Conservation (phyloP, 2,329 filamentous ascomycete genomes). For the Pseudogymnoascus sp. region DNA sequence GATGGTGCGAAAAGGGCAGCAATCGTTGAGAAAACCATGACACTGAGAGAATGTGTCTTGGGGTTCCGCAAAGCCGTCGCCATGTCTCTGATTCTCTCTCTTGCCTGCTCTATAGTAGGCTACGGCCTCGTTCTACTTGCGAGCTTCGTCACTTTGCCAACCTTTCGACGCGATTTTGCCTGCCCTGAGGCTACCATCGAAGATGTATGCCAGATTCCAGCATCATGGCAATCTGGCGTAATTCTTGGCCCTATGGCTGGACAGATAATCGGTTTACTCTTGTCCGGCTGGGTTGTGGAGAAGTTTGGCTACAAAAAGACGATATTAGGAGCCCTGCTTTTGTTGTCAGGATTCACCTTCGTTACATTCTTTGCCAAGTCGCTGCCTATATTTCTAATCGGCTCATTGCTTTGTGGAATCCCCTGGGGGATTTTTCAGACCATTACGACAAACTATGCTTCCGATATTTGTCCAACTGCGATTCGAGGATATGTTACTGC, state of each 20-base stretch:
- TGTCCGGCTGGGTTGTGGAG: conserved; percentile 9
- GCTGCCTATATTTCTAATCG: not conserved
- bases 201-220: conserved; percentile 30
- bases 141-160: conserved; percentile 50
- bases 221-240: conserved; percentile 37
- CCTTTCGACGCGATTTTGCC: conserved; percentile 25
- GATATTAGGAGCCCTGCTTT: not conserved
- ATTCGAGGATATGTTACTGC: conserved; percentile 9
- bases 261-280: conserved; percentile 16
- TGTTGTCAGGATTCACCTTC: conserved; percentile 5
- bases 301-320: conserved; percentile 31
- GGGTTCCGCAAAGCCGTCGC: conserved; percentile 77
- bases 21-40: not conserved
- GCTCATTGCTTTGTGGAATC: not conserved
- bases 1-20: not conserved
- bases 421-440: conserved; percentile 8
- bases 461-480: conserved; percentile 6
- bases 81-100: conserved; percentile 77
- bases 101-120: conserved; percentile 81
- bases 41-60: conserved; percentile 54
- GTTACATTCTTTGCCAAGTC: not conserved
- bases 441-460: conserved; percentile 21
- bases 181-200: conserved; percentile 17
- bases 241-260: conserved; percentile 34
- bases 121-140: conserved; percentile 76